phyloP scores from a whole-genome alignment of 2,329 filamentous ascomycete species.

The Fusarium goolgardi region DNA sequence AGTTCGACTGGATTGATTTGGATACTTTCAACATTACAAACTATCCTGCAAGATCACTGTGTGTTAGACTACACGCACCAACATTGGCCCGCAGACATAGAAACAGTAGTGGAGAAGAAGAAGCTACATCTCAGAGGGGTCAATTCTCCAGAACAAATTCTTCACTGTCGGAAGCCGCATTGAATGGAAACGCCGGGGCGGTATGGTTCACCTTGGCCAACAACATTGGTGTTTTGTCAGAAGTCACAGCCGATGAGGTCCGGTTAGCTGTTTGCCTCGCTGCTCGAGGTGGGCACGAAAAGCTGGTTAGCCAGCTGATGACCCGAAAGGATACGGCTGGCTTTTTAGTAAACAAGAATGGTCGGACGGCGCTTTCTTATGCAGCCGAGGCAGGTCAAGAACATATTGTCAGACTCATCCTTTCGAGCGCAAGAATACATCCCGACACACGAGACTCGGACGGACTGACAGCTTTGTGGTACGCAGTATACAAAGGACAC shows the following conservation, averaged over 20 bases:
- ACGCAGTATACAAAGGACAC: neutral
- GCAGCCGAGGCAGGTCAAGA: conserved; percentile 5
- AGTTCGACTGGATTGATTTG: conserved; percentile 3
- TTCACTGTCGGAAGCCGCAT: neutral
- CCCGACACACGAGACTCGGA: neutral
- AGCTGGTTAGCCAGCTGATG: neutral
- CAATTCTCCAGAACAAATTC: too few relatives aligned
- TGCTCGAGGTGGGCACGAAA: conserved; percentile 4
- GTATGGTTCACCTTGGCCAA: conserved; percentile 9
- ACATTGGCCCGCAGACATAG: accelerated
- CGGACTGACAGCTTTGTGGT: neutral
- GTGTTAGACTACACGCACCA: neutral
- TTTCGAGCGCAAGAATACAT: neutral
- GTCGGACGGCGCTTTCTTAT: conserved; percentile 4
- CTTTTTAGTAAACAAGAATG: neutral
- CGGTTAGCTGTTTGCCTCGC: neutral
- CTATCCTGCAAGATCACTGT: neutral
- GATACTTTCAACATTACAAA: neutral
- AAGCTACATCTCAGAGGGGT: too few relatives aligned
- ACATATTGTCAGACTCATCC: neutral
- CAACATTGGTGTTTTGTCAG: accelerated
- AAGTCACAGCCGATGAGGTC: accelerated
- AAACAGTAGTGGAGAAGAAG: accelerated
- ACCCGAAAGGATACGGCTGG: conserved; percentile 7
- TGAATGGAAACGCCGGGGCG: neutral